Percentiles rank a stretch among this genome's conserved stretches.
phyloP scores from a whole-genome alignment of 306 rosid species.

The Lotus japonicus region DNA sequence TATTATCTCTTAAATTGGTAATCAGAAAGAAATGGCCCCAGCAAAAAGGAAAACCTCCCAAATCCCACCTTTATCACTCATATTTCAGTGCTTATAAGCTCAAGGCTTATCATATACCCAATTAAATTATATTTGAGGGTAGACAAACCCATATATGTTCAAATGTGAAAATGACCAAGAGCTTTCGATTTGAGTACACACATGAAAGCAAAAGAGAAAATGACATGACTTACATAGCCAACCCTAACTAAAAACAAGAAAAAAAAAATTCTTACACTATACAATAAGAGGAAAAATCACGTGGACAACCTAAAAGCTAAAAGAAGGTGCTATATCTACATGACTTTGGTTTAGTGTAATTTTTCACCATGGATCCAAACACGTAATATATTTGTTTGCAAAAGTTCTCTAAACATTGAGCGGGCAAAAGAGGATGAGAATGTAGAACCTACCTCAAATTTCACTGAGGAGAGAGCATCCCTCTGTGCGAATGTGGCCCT shows the following conservation, averaged over 20 bases:
- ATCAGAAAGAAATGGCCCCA: conserved; percentile 25
- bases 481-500: conserved; percentile 36
- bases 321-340: too few species aligned
- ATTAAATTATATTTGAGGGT: conserved; percentile 3
- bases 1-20: conserved; percentile 11
- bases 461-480: conserved; percentile 47
- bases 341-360: too few species aligned
- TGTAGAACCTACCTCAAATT: conserved; percentile 53
- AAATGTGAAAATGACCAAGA: neutral
- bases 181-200: neutral
- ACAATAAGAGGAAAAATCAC: too few species aligned
- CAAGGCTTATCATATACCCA: neutral
- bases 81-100: neutral
- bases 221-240: neutral
- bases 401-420: neutral
- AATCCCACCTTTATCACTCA: conserved; percentile 26
- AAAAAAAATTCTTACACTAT: too few species aligned
- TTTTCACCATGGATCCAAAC: neutral
- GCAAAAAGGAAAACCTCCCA: conserved; percentile 17
- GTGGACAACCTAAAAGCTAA: too few species aligned
- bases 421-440: neutral
- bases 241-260: neutral
- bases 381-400: neutral
- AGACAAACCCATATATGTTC: neutral
- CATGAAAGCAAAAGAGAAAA: neutral